Percentiles rank a stretch among this genome's conserved stretches.
phyloP scores from a whole-genome alignment of 306 rosid genomes.

The Fragaria iinumae region DNA sequence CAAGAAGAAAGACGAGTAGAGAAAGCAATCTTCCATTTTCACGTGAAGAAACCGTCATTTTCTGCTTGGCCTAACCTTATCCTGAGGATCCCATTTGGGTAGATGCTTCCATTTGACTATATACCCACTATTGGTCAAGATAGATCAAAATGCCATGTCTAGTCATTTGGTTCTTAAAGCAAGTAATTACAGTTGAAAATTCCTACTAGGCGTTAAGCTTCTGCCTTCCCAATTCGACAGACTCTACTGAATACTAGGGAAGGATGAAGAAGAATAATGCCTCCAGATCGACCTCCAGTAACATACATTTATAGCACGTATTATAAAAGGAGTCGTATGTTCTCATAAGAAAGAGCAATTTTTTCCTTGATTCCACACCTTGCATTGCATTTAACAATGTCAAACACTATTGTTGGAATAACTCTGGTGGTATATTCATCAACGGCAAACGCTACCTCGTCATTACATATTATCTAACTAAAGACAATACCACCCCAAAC shows the following conservation, averaged over 20 bases:
- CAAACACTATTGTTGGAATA: too few species aligned
- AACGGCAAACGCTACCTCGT: too few species aligned
- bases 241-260: too few species aligned
- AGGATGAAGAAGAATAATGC: background rate
- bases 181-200: background rate
- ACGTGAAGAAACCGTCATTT: slow-evolving; percentile 49
- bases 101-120: background rate
- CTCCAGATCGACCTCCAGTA: background rate
- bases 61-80: slow-evolving; percentile 43
- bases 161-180: background rate
- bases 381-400: too few species aligned
- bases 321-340: background rate
- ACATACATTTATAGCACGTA: background rate
- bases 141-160: background rate
- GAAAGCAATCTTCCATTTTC: slow-evolving; percentile 5
- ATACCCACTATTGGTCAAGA: background rate
- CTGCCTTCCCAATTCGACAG: background rate
- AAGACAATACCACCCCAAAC: too few species aligned
- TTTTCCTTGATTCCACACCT: too few species aligned
- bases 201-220: background rate
- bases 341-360: background rate
- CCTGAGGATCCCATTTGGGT: slow-evolving; percentile 12
- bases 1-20: background rate
- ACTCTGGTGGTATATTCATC: too few species aligned
- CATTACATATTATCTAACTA: too few species aligned